These are phyloP conservation scores for Exophiala spinifera DNA, from an alignment of 2,329 filamentous ascomycete genomes.

Conservation along the genomic window DNA sequence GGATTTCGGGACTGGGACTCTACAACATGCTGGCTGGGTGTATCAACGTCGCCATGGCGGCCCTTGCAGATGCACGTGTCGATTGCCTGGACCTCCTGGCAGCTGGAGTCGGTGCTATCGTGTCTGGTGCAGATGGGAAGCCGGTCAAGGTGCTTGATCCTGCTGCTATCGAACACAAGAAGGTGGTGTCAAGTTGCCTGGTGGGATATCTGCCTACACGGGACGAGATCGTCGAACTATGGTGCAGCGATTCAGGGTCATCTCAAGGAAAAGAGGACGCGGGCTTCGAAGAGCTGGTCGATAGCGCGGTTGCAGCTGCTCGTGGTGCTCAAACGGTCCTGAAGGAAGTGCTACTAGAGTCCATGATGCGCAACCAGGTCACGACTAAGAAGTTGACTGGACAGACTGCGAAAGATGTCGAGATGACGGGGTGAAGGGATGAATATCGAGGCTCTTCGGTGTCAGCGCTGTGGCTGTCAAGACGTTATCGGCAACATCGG, in stretches of 20 bases:
- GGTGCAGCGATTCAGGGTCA: constrained; percentile 70
- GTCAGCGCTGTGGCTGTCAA: not conserved
- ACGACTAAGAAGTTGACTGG: constrained; percentile 5
- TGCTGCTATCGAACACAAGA: constrained; percentile 72
- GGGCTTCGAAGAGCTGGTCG: constrained; percentile 48
- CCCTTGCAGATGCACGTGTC: constrained; percentile 89
- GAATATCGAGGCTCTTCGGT: not conserved
- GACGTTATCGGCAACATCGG: too few species aligned
- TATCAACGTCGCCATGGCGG: constrained; percentile 89
- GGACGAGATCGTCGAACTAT: constrained; percentile 91
- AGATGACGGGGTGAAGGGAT: constrained; percentile 32
- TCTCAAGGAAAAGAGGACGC: constrained; percentile 22
- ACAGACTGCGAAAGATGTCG: constrained; percentile 25
- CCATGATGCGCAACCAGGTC: constrained; percentile 31
- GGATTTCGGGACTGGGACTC: constrained; percentile 72
- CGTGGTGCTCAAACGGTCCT: constrained; percentile 58
- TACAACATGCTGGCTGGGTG: constrained; percentile 91
- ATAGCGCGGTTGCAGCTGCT: constrained; percentile 63
- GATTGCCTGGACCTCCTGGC: constrained; percentile 89
- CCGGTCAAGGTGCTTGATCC: constrained; percentile 66
- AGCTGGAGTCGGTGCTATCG: constrained; percentile 82
- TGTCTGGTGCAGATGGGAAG: constrained; percentile 44
- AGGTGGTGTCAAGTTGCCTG: constrained; percentile 78
- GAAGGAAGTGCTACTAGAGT: constrained; percentile 60
- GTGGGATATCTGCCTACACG: constrained; percentile 82